Evolutionary conservation across 495 filamentous ascomycete genomes (phyloP), one percentile per base, ranked within the genome.

Genomic region (Talaromyces borbonicus): DNA sequence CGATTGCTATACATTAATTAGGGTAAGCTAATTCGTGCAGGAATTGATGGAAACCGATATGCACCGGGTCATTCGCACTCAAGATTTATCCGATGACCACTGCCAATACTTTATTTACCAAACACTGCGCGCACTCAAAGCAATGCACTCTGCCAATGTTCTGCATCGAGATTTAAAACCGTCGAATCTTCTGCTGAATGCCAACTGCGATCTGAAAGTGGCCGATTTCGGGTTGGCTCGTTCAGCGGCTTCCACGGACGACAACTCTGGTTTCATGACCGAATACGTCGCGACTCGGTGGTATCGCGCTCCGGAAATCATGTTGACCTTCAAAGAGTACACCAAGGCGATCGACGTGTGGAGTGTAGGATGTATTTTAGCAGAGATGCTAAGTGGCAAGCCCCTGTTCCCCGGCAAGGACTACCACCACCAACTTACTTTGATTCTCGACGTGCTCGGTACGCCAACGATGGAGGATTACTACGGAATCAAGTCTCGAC

Each of bases 71-170:
- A 99, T 99, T 55, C 90, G 93, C 48, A 99, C 93, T 44, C 93
- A 99, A 69, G 92, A 96, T 45, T 77, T 99, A 22, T 96, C 93
- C 4, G 93, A 99, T 56, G 93, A 96, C 56, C 93, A 99, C 61
- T 99, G 93, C 74, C 93, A 99, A 65, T 99, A 96, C 65, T 99
- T 99, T 72, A 99, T 99, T 66, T 99, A 99, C 74, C 93, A 99
- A 71, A 99, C 93, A 8, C 76, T 99, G 43, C 90, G 93, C 55
- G 93, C 92, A 12, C 71, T 99, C 56, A 99, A 99, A 71, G 93
- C 93, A 33, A 97, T 99, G 84, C 93, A 99, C 69, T 95, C 88
- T 20, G 93, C 93, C 51, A 99, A 99, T 53, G 93, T 99, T 23
- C 81, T 99, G 8, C 93, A 99, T 62, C 84, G 93, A 55, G 93